A percentile compares a stretch with the other conserved stretches of the same genome.
Evolutionary conservation across 2,329 filamentous ascomycete genomes (phyloP).

Genomic region (Shiraia bambusicola): DNA sequence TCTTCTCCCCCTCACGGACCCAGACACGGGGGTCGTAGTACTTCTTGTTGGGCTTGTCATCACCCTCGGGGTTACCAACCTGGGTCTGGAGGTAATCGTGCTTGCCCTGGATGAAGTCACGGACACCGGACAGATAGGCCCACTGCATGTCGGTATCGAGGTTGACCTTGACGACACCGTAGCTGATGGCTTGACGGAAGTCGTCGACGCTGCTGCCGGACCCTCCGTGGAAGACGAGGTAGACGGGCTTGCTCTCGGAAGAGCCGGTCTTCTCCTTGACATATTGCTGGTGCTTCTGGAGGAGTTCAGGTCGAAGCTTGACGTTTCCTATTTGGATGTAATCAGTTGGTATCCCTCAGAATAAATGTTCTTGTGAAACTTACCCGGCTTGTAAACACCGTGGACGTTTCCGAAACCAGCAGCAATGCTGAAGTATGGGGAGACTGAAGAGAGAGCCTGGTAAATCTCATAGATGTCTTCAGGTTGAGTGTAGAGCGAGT

Average conservation of each 20-base stretch:
- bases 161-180: slow-evolving; percentile 99
- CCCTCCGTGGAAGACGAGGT: slow-evolving; percentile 99
- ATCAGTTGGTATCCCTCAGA: background rate
- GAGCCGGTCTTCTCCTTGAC: slow-evolving; percentile 77
- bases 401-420: slow-evolving; percentile 99
- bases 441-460: slow-evolving; percentile 76
- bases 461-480: slow-evolving; percentile 39
- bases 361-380: background rate
- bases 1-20: slow-evolving; percentile 97
- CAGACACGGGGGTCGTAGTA: slow-evolving; percentile 78
- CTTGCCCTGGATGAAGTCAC: slow-evolving; percentile 94
- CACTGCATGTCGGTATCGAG: slow-evolving; percentile 93
- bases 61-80: slow-evolving; percentile 93
- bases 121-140: slow-evolving; percentile 87
- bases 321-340: slow-evolving; percentile 95
- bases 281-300: slow-evolving; percentile 93
- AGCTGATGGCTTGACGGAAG: slow-evolving; percentile 60
- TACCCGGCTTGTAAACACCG: slow-evolving; percentile 62
- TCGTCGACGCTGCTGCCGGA: slow-evolving; percentile 89
- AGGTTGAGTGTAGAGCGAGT: slow-evolving; percentile 86
- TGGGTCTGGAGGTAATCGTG: slow-evolving; percentile 78
- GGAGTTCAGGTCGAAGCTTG: slow-evolving; percentile 91
- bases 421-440: slow-evolving; percentile 76
- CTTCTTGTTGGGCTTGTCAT: slow-evolving; percentile 99
- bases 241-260: slow-evolving; percentile 85